These are phyloP conservation scores for Cetraspora pellucida DNA, from an alignment of 192 early-diverging fungal genomes.

Conservation along the genomic window DNA sequence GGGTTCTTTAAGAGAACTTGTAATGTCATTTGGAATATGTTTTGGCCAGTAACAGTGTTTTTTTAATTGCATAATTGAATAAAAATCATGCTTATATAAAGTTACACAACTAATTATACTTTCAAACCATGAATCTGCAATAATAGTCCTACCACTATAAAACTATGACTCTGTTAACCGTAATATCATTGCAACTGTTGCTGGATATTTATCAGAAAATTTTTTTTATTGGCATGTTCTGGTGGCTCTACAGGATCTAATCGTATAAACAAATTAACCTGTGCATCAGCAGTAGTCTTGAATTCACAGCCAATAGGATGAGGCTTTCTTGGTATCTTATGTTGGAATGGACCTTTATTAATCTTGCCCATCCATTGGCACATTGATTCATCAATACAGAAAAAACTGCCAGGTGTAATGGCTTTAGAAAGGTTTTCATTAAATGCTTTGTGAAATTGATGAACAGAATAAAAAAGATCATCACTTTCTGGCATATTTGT, in stretches of 20 bases:
- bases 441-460: too few species aligned
- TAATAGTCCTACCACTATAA: constrained; percentile 10
- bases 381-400: too few species aligned
- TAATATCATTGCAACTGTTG: constrained; percentile 1
- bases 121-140: constrained; percentile 1
- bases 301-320: background rate
- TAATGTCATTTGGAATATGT: constrained; percentile 7
- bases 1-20: background rate
- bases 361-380: too few species aligned
- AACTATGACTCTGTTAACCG: constrained; percentile 16
- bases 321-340: too few species aligned
- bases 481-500: background rate
- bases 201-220: background rate
- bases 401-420: too few species aligned
- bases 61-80: constrained; percentile 5
- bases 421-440: too few species aligned
- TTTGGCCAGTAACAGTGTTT: constrained; percentile 17
- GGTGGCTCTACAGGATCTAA: background rate
- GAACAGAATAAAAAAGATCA: background rate
- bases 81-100: constrained; percentile 10
- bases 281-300: background rate
- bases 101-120: background rate
- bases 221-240: constrained; percentile 20
- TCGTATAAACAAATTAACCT: background rate
- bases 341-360: too few species aligned